Percentiles rank a stretch among this genome's conserved stretches.
Conservation (phyloP, 805 yeast species). For the Lachancea thermotolerans region DNA sequence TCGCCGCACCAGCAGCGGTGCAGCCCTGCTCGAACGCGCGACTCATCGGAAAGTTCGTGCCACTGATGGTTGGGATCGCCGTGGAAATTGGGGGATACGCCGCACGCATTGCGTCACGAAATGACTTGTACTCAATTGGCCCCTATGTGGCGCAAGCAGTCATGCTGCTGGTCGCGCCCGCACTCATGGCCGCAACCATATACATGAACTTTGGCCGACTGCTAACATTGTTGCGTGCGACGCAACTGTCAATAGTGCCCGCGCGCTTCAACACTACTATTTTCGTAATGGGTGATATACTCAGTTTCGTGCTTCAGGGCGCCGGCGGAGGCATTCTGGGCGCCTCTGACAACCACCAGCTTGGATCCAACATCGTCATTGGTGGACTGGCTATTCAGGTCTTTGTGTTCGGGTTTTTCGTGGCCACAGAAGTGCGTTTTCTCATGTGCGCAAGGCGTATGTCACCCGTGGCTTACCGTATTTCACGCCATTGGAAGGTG, state of each 20-base stretch:
- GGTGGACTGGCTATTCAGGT: slow-evolving; percentile 29
- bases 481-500: slow-evolving; percentile 7
- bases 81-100: slow-evolving; percentile 22
- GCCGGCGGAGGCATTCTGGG: slow-evolving; percentile 29
- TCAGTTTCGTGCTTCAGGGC: slow-evolving; percentile 25
- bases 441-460: slow-evolving; percentile 3
- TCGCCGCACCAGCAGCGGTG: not conserved
- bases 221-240: slow-evolving; percentile 9
- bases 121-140: slow-evolving; percentile 3
- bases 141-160: slow-evolving; percentile 23
- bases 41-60: slow-evolving; percentile 1
- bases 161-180: slow-evolving; percentile 26
- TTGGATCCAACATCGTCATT: slow-evolving; percentile 20
- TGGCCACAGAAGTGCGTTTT: slow-evolving; percentile 12
- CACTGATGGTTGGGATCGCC: slow-evolving; percentile 1
- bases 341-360: not conserved
- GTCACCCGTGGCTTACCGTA: not conserved
- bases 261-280: slow-evolving; percentile 17
- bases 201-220: slow-evolving; percentile 27
- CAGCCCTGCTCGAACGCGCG: not conserved
- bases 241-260: slow-evolving; percentile 8
- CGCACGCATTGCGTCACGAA: slow-evolving; percentile 14
- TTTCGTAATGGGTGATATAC: slow-evolving; percentile 26
- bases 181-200: slow-evolving; percentile 26
- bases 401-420: slow-evolving; percentile 23